A percentile compares a stretch with the other conserved stretches of the same genome.
These are phyloP conservation scores for Lenwebbia sp. DNA, from an alignment of 345 rosid genomes.

Conservation along the genomic window DNA sequence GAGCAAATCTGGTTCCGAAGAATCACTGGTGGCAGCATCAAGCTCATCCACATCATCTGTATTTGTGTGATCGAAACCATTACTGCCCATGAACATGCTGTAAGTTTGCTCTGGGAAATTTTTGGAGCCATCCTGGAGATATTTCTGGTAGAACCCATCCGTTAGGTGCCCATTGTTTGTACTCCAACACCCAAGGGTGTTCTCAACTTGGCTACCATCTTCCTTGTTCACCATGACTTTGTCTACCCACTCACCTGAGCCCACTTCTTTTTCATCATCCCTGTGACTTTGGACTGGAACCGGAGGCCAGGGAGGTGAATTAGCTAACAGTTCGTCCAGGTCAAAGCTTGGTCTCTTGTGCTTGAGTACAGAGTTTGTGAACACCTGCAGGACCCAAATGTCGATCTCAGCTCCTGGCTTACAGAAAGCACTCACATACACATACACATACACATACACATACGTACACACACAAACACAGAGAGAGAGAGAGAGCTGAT, in stretches of 20 bases:
- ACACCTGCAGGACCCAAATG: constrained; percentile 30
- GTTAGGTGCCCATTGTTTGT: constrained; percentile 34
- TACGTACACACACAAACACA: too few relatives aligned
- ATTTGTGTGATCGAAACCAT: constrained; percentile 17
- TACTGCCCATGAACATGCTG: constrained; percentile 47
- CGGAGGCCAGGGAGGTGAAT: constrained; percentile 97
- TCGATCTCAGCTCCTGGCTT: background rate
- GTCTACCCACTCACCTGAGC: constrained; percentile 85
- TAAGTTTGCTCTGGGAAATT: constrained; percentile 55
- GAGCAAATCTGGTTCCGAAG: constrained; percentile 80
- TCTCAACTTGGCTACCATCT: constrained; percentile 31
- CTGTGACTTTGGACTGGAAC: constrained; percentile 45
- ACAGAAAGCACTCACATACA: background rate
- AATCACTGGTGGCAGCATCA: constrained; percentile 87
- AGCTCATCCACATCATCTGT: constrained; percentile 53
- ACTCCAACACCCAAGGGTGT: constrained; percentile 49
- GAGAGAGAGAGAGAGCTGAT: background rate
- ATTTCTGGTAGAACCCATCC: constrained; percentile 52
- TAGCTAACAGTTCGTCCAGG: constrained; percentile 72
- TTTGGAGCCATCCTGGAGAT: constrained; percentile 61
- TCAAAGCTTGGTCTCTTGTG: constrained; percentile 65
- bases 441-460: background rate
- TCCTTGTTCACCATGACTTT: constrained; percentile 96
- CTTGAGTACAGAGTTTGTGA: constrained; percentile 26
- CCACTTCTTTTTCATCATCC: constrained; percentile 62